These are phyloP conservation scores for Thielaviopsis cerberus DNA, from an alignment of 2,329 filamentous ascomycete species.

Conservation along the genomic window DNA sequence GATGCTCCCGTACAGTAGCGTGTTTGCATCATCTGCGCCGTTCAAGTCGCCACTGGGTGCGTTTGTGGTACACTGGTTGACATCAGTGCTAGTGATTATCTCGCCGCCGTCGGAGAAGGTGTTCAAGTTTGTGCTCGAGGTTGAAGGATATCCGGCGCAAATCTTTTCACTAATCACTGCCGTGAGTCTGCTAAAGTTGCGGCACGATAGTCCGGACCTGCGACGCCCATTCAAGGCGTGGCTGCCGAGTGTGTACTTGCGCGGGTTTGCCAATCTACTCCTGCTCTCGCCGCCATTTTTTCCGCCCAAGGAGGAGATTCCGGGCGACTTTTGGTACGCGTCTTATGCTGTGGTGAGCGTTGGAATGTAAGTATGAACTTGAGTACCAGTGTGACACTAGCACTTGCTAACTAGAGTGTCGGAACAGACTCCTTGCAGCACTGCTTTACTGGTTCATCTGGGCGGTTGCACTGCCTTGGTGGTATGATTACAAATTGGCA, in stretches of 20 bases:
- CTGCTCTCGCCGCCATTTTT: constrained; percentile 45
- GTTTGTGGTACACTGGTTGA: constrained; percentile 49
- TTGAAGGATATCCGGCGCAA: constrained; percentile 49
- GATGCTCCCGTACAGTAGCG: constrained; percentile 43
- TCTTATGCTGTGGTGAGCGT: constrained; percentile 35
- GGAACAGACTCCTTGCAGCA: constrained; percentile 36
- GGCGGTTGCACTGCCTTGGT: constrained; percentile 40
- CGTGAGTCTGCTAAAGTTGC: constrained; percentile 40
- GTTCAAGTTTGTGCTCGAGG: constrained; percentile 55
- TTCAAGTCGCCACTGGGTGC: constrained; percentile 51
- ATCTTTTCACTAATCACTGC: constrained; percentile 39
- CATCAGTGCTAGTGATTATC: constrained; percentile 46
- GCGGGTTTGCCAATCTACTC: constrained; percentile 32
- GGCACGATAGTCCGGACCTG: constrained; percentile 39
- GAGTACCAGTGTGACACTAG: neutral
- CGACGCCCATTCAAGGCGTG: constrained; percentile 47
- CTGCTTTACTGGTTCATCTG: constrained; percentile 51
- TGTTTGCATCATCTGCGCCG: constrained; percentile 45
- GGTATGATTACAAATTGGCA: constrained; percentile 41
- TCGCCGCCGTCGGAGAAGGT: constrained; percentile 46
- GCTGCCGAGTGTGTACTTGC: constrained; percentile 37
- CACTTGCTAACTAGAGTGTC: neutral
- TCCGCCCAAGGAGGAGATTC: constrained; percentile 30
- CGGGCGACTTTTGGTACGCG: constrained; percentile 31
- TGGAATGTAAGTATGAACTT: constrained; percentile 28